phyloP scores from a whole-genome alignment of 805 yeast genomes.

The Candida multigemmis region DNA sequence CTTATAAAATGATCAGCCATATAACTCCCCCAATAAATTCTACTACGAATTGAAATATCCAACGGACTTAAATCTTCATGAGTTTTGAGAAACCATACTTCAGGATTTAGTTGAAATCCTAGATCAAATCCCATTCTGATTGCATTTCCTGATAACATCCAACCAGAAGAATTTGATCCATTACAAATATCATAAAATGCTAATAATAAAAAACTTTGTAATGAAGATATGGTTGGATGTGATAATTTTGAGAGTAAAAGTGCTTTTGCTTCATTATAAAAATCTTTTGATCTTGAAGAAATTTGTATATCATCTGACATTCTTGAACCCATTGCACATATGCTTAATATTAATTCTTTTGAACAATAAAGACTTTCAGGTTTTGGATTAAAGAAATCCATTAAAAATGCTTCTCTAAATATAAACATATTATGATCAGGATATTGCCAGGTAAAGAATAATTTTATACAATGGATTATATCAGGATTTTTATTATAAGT shows the following conservation, averaged over 20 bases:
- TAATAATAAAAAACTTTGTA: conserved; percentile 49
- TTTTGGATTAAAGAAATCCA: conserved; percentile 51
- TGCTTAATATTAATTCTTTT: conserved; percentile 41
- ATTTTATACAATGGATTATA: conserved; percentile 25
- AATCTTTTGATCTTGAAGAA: conserved; percentile 30
- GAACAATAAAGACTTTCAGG: conserved; percentile 46
- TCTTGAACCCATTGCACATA: conserved; percentile 52
- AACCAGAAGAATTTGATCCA: conserved; percentile 49
- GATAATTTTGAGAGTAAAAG: conserved; percentile 32
- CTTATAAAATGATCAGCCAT: conserved; percentile 58
- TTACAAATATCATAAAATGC: conserved; percentile 56
- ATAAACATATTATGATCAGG: conserved; percentile 56
- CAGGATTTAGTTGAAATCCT: conserved; percentile 55
- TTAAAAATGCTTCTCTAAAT: conserved; percentile 54
- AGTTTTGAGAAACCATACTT: conserved; percentile 40
- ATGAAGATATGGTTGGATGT: conserved; percentile 42
- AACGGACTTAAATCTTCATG: conserved; percentile 32
- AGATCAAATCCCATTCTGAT: conserved; percentile 57
- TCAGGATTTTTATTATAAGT: conserved; percentile 24
- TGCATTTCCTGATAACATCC: conserved; percentile 58
- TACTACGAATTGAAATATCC: conserved; percentile 46
- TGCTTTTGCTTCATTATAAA: conserved; percentile 38
- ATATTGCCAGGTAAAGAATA: conserved; percentile 57
- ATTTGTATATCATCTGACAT: conserved; percentile 35
- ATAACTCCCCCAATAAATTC: conserved; percentile 62